These are phyloP conservation scores for Diplotaxis tenuifolia DNA, from an alignment of 345 rosid species.

Conservation along the genomic window DNA sequence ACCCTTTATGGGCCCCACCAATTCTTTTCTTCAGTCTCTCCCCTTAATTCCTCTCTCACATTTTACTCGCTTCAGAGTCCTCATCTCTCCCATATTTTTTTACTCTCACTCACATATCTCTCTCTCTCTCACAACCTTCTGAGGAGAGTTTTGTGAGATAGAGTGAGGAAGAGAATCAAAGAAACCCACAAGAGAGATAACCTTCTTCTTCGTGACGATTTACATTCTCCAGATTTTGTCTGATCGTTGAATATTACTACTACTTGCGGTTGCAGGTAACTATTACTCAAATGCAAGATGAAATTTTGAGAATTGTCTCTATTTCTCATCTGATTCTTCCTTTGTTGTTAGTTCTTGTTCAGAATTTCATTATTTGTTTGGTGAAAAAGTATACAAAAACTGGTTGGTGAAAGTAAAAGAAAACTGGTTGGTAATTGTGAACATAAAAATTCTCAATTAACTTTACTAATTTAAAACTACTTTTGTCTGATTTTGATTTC, in stretches of 20 bases:
- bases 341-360: not conserved
- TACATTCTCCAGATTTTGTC: constrained; percentile 1
- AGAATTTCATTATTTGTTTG: not conserved
- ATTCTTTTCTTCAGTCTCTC: no score
- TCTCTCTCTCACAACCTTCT: constrained; percentile 9
- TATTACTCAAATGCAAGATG: constrained; percentile 12
- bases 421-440: not conserved
- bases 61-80: not conserved
- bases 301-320: not conserved
- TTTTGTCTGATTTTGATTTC: constrained; percentile 3
- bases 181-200: not conserved
- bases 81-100: not conserved
- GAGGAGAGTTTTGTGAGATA: constrained; percentile 12
- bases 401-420: not conserved
- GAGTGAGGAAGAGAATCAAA: constrained; percentile 7
- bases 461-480: not conserved
- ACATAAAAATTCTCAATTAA: not conserved
- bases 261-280: constrained; percentile 16
- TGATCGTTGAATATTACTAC: not conserved
- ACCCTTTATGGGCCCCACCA: no score
- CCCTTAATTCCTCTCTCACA: constrained; percentile 5
- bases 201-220: not conserved
- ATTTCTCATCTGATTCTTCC: not conserved
- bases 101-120: not conserved
- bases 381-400: not conserved